A percentile compares a stretch with the other conserved stretches of the same genome.
Evolutionary conservation across 2,329 filamentous ascomycete species (phyloP).

Genomic region (Rutstroemia sp.): DNA sequence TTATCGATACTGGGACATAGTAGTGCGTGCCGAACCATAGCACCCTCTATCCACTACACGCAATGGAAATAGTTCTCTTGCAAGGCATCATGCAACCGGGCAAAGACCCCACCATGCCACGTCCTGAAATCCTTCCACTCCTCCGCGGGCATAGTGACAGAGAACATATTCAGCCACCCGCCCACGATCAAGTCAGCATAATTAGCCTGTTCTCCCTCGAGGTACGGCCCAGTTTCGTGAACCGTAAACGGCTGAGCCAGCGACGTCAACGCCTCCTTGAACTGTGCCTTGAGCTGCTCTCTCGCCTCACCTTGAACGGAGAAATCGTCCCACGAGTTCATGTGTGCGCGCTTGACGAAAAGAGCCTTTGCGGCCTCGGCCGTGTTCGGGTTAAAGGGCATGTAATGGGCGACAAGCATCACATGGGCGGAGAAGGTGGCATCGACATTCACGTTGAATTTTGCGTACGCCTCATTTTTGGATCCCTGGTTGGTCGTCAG

Average conservation of each 20-base stretch:
- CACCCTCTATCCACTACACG: not conserved
- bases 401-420: constrained; percentile 32
- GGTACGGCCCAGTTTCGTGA: constrained; percentile 25
- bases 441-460: constrained; percentile 50
- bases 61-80: constrained; percentile 10
- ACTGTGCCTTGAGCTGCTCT: not conserved
- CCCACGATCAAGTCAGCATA: constrained; percentile 38
- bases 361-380: not conserved
- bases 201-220: constrained; percentile 24
- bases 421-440: constrained; percentile 42
- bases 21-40: not conserved
- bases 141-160: constrained; percentile 1
- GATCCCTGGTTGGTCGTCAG: constrained; percentile 14
- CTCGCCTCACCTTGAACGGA: constrained; percentile 23
- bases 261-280: constrained; percentile 30
- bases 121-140: constrained; percentile 10
- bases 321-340: constrained; percentile 42
- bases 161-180: constrained; percentile 33
- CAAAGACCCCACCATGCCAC: constrained; percentile 14
- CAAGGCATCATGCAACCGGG: constrained; percentile 8
- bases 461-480: constrained; percentile 31
- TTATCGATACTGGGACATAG: too few species aligned
- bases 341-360: not conserved
- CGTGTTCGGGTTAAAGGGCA: constrained; percentile 30
- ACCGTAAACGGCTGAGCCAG: constrained; percentile 30